phyloP scores from a whole-genome alignment of 2,329 filamentous ascomycete genomes.

The Simplicillium aogashimaense region DNA sequence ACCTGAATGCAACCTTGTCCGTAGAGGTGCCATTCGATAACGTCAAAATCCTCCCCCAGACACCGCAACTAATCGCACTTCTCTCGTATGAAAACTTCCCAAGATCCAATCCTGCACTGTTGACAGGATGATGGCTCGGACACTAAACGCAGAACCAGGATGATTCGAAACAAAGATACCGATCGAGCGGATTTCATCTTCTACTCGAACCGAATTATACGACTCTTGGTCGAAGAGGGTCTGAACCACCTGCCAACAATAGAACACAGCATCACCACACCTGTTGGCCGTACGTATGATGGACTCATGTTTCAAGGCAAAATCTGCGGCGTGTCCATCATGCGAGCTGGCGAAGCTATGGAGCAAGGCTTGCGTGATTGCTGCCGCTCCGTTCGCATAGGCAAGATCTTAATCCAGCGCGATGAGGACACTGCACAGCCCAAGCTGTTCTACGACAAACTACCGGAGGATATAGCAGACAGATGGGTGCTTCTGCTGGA shows the following conservation, averaged over 20 bases:
- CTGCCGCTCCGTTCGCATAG: conserved; percentile 94
- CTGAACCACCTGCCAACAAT: conserved; percentile 92
- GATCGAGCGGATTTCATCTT: conserved; percentile 96
- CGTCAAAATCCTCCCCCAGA: conserved; percentile 83
- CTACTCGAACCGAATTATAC: conserved; percentile 97
- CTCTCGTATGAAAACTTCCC: conserved; percentile 67
- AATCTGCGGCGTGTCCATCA: conserved; percentile 97
- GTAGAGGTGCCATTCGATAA: conserved; percentile 73
- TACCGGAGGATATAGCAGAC: conserved; percentile 85
- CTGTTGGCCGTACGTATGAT: conserved; percentile 77
- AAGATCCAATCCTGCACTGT: conserved; percentile 9
- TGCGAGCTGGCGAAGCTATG: conserved; percentile 97
- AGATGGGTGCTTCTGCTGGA: conserved; percentile 91
- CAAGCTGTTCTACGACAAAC: conserved; percentile 94
- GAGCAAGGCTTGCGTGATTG: conserved; percentile 94
- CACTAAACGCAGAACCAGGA: conserved; percentile 41
- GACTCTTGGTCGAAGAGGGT: conserved; percentile 90
- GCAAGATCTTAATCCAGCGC: conserved; percentile 95
- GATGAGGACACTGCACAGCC: conserved; percentile 92
- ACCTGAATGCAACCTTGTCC: conserved; percentile 77
- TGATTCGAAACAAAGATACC: conserved; percentile 88
- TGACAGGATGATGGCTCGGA: too few relatives aligned
- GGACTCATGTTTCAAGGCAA: conserved; percentile 95
- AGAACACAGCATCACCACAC: conserved; percentile 80
- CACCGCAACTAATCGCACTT: conserved; percentile 91